A percentile compares a stretch with the other conserved stretches of the same genome.
These are phyloP conservation scores for Dactylorhiza incarnata DNA, from an alignment of 106 monocot genomes.

Conservation along the genomic window DNA sequence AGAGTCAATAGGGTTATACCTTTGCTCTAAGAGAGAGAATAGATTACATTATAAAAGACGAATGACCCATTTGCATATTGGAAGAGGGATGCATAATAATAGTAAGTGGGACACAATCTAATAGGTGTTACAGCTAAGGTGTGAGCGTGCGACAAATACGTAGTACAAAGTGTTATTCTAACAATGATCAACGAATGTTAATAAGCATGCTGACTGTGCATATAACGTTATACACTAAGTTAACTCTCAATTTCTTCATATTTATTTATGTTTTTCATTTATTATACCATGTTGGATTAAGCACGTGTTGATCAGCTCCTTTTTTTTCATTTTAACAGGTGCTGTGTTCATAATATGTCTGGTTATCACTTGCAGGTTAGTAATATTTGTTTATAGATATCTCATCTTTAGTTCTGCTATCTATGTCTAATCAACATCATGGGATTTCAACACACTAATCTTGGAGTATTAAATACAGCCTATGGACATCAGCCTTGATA, in stretches of 20 bases:
- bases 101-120: no score
- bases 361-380: conserved; percentile 76
- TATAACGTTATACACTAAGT: not conserved
- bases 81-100: no score
- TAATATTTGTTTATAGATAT: not conserved
- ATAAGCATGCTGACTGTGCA: no score
- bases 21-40: no score
- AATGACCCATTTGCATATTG: no score
- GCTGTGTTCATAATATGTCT: conserved; percentile 83
- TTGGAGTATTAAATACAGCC: conserved; percentile 38
- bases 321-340: conserved; percentile 35
- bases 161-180: no score
- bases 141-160: no score
- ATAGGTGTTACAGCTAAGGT: no score
- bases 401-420: not conserved
- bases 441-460: conserved; percentile 6
- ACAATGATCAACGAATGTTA: no score
- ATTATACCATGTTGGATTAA: not conserved
- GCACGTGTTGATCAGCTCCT: not conserved
- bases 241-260: not conserved
- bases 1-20: no score
- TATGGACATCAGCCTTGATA: conserved; percentile 84
- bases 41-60: no score
- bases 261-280: not conserved
- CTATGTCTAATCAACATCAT: not conserved